Conservation (phyloP, 306 rosid genomes). For the Boehmeria nivea region DNA sequence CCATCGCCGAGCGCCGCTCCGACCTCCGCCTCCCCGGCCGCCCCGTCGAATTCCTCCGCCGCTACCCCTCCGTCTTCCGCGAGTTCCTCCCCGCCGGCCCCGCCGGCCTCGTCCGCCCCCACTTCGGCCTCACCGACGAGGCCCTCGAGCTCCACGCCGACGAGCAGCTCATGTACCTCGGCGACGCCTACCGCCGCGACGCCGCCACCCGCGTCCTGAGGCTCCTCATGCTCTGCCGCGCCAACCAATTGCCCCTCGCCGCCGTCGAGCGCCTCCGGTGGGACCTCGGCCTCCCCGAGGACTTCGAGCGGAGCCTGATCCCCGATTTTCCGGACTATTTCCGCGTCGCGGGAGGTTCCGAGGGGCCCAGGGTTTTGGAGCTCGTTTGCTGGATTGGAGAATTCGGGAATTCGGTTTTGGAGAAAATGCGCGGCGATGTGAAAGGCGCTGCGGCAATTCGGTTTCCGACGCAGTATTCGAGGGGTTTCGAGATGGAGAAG, state of each 20-base stretch:
- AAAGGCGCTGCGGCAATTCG: slow-evolving; percentile 2
- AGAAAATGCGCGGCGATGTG: slow-evolving; percentile 26
- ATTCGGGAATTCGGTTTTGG: slow-evolving; percentile 49
- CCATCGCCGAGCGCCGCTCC: slow-evolving; percentile 35
- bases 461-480: slow-evolving; percentile 59
- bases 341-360: slow-evolving; percentile 17
- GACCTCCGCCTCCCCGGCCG: slow-evolving; percentile 53
- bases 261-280: slow-evolving; percentile 44
- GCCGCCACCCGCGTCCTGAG: slow-evolving; percentile 58
- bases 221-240: slow-evolving; percentile 60
- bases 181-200: slow-evolving; percentile 40
- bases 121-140: slow-evolving; percentile 43
- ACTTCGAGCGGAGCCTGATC: slow-evolving; percentile 31
- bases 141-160: slow-evolving; percentile 47
- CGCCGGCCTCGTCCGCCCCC: slow-evolving; percentile 38
- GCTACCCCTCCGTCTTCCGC: slow-evolving; percentile 56
- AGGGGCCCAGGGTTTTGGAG: slow-evolving; percentile 43
- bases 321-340: slow-evolving; percentile 80
- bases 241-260: slow-evolving; percentile 41
- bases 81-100: slow-evolving; percentile 51
- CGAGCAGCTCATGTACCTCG: slow-evolving; percentile 38
- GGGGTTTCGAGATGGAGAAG: slow-evolving; percentile 68
- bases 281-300: slow-evolving; percentile 80
- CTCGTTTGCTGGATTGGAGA: slow-evolving; percentile 77
- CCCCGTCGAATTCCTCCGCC: slow-evolving; percentile 59